phyloP scores from a whole-genome alignment of 768 basidiomycete species.

The Boletus barrowsii region DNA sequence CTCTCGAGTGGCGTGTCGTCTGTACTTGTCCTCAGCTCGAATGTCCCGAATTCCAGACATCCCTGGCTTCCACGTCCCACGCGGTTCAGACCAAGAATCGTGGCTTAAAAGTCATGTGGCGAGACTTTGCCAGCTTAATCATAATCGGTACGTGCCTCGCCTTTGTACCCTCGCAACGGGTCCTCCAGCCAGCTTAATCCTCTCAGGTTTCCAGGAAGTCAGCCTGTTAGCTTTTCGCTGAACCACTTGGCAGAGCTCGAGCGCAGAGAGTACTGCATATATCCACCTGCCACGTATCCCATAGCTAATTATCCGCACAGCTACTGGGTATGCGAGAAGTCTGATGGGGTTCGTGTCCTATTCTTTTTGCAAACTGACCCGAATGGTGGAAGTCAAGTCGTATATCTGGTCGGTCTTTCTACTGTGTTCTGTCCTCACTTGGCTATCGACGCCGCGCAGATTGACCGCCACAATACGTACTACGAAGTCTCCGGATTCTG shows the following conservation, averaged over 20 bases:
- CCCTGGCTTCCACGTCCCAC: constrained; percentile 57
- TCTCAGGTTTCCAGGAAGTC: constrained; percentile 88
- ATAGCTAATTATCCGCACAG: constrained; percentile 39
- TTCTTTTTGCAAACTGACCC: constrained; percentile 70
- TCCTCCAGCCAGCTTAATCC: constrained; percentile 6
- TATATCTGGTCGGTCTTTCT: constrained; percentile 66
- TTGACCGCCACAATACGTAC: constrained; percentile 92
- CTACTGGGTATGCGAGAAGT: constrained; percentile 99
- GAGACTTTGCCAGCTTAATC: constrained; percentile 58
- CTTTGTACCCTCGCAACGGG: neutral
- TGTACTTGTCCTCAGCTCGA: neutral
- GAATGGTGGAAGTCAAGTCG: constrained; percentile 48
- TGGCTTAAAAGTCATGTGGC: constrained; percentile 69
- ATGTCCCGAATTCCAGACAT: constrained; percentile 68
- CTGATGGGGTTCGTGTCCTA: constrained; percentile 90
- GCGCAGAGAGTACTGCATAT: constrained; percentile 62
- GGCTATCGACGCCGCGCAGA: constrained; percentile 44
- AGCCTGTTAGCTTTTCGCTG: constrained; percentile 85
- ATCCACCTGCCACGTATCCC: neutral
- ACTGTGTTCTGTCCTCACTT: neutral
- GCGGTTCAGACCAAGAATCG: constrained; percentile 55
- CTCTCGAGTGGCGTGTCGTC: neutral
- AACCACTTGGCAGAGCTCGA: constrained; percentile 75
- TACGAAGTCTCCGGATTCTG: constrained; percentile 70
- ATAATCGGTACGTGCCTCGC: constrained; percentile 50